These are phyloP conservation scores for Mollisiaceae sp. DNA, from an alignment of 2,329 filamentous ascomycete genomes.

Conservation along the genomic window DNA sequence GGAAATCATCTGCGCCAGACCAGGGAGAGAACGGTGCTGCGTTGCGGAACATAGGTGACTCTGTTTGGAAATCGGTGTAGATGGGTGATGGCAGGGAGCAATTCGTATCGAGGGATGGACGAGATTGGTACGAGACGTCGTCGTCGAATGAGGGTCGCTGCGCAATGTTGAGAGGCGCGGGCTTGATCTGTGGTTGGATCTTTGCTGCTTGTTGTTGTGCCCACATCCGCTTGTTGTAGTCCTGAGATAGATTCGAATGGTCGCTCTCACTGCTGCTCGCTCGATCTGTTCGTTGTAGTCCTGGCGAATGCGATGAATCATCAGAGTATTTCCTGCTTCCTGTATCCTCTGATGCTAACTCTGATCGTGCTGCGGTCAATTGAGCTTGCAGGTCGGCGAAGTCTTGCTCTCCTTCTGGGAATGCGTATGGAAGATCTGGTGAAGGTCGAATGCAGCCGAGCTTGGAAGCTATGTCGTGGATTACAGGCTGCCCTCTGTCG, in stretches of 20 bases:
- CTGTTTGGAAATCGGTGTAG: constrained; percentile 35
- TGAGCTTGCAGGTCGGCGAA: constrained; percentile 61
- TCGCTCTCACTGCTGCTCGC: constrained; percentile 40
- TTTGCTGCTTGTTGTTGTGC: constrained; percentile 29
- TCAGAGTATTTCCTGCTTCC: constrained; percentile 31
- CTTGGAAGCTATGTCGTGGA: constrained; percentile 68
- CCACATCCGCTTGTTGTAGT: constrained; percentile 35
- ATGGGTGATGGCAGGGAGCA: constrained; percentile 36
- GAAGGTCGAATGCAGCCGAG: constrained; percentile 68
- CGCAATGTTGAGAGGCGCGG: constrained; percentile 23
- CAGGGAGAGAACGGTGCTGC: constrained; percentile 34
- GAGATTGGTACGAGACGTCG: constrained; percentile 25
- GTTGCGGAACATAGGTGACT: constrained; percentile 37
- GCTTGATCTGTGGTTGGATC: constrained; percentile 14
- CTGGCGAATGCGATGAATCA: constrained; percentile 33
- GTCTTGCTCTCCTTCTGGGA: constrained; percentile 65
- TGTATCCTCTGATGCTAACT: constrained; percentile 31
- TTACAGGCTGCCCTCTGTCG: constrained; percentile 65
- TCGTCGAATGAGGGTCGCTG: constrained; percentile 24
- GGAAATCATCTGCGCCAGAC: constrained; percentile 36
- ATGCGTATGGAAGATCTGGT: constrained; percentile 62
- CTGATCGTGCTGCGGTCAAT: constrained; percentile 46
- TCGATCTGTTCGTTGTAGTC: constrained; percentile 32
- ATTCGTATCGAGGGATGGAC: constrained; percentile 28
- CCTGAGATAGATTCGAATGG: constrained; percentile 35